These are phyloP conservation scores for Scytalidium lignicola DNA, from an alignment of 2,329 filamentous ascomycete genomes.

Conservation along the genomic window DNA sequence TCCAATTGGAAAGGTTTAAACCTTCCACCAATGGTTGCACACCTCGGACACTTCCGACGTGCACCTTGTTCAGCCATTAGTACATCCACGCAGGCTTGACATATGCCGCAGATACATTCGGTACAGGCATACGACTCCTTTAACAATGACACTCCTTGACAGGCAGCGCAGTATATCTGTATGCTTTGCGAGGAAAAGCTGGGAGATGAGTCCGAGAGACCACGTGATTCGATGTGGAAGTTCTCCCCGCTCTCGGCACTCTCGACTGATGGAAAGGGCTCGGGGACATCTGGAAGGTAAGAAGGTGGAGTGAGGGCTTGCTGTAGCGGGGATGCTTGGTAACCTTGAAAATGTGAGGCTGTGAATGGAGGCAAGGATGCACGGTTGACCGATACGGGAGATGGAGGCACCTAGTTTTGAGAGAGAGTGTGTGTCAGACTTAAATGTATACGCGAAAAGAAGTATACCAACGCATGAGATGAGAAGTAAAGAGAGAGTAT, in stretches of 20 bases:
- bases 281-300: conserved; percentile 60
- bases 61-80: conserved; percentile 72
- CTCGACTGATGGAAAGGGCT: conserved; percentile 88
- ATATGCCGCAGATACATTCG: conserved; percentile 92
- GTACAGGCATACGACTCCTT: conserved; percentile 90
- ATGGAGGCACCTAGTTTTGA: conserved; percentile 58
- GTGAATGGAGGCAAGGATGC: conserved; percentile 57
- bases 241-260: conserved; percentile 67
- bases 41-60: conserved; percentile 71
- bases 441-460: conserved; percentile 1
- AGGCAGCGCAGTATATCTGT: conserved; percentile 90
- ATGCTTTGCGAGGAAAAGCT: conserved; percentile 69
- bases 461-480: no score
- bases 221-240: conserved; percentile 64
- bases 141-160: conserved; percentile 69
- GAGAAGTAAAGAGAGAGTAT: conserved; percentile 34
- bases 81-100: conserved; percentile 79
- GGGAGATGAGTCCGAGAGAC: conserved; percentile 64
- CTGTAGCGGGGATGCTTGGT: conserved; percentile 86
- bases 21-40: conserved; percentile 70
- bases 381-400: conserved; percentile 58
- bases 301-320: conserved; percentile 81
- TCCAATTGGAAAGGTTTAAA: conserved; percentile 86
- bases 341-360: conserved; percentile 59
- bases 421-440: conserved; percentile 16